Evolutionary conservation across 176 grass and related monocot species (phyloP), one percentile per base, ranked within the genome.

Genomic region (Phoenix dactylifera): DNA sequence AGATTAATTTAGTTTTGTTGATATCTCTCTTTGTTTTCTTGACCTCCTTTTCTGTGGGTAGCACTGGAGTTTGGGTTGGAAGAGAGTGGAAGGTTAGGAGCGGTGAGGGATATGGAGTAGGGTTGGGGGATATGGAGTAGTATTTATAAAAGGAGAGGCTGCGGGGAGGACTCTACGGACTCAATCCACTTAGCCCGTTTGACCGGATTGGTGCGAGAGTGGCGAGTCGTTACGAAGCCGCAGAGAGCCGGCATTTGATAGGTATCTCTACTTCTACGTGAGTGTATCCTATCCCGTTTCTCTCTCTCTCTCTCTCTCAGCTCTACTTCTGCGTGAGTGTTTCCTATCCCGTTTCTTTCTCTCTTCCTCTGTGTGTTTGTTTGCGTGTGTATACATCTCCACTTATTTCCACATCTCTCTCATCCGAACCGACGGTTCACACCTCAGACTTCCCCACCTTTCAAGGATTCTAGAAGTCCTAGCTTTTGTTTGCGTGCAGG

Each of bases 241-340:
- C 16, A 26, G n/a, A 6, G 26, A 60, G 58, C 25, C n/a, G 58
- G 58, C 35, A 10, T 60, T 32, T 60, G 16, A 26, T 60, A 35
- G 58, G 58, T 60, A 60, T 26, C 15, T 60, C 26, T 60, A 22
- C 54, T 55, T 54, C 19, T 30, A 17, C 16, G 26, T 26, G 57
- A 17, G 3, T 59, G 7, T 58, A 23, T 26, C 14, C 6, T 7
- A 16, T 30, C 25, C 16, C 19, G 1, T 59, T 59, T 9, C 4
- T 24, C 18, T 58, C 25, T 58, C 22, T 16, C 24, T 7, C 4
- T 24, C 18, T 58, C 25, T 58, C 22, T 6, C 16, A 20, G 20
- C 15, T 60, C 26, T 60, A 22, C 54, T 55, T 54, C 19, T 30
- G 6, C 16, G 26, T 26, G 57, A 17, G 3, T 59, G 7, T 58